Conservation (phyloP, 2,329 filamentous ascomycete species). For the Verruconis gallopava region DNA sequence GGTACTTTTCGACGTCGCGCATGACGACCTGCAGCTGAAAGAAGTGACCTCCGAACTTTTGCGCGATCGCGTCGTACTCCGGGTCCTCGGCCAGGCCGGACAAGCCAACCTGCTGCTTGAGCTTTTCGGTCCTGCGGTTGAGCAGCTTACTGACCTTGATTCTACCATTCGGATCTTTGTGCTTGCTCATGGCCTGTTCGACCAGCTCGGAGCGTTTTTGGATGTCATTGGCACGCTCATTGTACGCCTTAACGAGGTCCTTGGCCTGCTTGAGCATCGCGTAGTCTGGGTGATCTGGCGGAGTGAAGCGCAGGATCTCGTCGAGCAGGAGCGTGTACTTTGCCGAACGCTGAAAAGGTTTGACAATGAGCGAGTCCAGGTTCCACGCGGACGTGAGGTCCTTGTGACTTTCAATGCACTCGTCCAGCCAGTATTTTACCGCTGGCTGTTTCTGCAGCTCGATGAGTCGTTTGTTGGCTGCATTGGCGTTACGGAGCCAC, state of each 20-base stretch:
- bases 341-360: slow-evolving; percentile 86
- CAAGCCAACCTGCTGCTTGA: slow-evolving; percentile 57
- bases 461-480: slow-evolving; percentile 48
- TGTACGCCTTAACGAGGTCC: slow-evolving; percentile 51
- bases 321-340: slow-evolving; percentile 85
- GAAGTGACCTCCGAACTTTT: slow-evolving; percentile 85
- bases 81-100: slow-evolving; percentile 59
- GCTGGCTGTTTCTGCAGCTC: slow-evolving; percentile 44
- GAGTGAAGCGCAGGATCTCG: slow-evolving; percentile 67
- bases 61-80: slow-evolving; percentile 66
- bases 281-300: slow-evolving; percentile 71
- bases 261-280: slow-evolving; percentile 57
- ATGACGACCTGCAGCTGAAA: slow-evolving; percentile 85
- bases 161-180: slow-evolving; percentile 80
- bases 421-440: slow-evolving; percentile 69
- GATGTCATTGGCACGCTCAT: slow-evolving; percentile 71
- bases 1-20: slow-evolving; percentile 87
- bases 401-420: slow-evolving; percentile 84
- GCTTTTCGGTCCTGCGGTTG: slow-evolving; percentile 74
- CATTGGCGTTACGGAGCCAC: slow-evolving; percentile 52
- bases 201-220: slow-evolving; percentile 93
- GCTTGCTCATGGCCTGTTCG: slow-evolving; percentile 79
- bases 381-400: slow-evolving; percentile 93
- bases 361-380: slow-evolving; percentile 88
- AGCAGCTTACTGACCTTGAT: slow-evolving; percentile 65